Percentiles rank a stretch among this genome's conserved stretches.
Conservation (phyloP, 768 basidiomycete genomes). For the Mrakia gelida region DNA sequence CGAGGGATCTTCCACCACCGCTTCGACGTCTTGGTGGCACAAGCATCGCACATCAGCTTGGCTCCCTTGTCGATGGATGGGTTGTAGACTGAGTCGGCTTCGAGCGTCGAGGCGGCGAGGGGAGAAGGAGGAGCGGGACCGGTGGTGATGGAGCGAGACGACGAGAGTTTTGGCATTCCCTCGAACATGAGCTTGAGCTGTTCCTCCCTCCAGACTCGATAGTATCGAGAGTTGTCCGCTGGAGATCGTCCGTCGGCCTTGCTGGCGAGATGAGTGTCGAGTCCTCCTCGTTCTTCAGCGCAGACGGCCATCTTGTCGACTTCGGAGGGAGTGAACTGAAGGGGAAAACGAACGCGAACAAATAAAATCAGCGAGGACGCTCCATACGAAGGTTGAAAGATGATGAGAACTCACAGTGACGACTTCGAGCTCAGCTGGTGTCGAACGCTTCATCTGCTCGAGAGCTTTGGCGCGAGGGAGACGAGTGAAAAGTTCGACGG, state of each 20-base stretch:
- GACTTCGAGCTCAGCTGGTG: conserved; percentile 13
- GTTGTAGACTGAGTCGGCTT: conserved; percentile 13
- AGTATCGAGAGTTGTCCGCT: conserved; percentile 20
- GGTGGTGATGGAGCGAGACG: background rate
- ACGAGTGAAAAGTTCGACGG: conserved; percentile 19
- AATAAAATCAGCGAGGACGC: background rate
- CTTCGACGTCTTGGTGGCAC: background rate
- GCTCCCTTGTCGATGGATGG: background rate
- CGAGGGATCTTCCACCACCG: conserved; percentile 30
- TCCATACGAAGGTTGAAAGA: too few species aligned
- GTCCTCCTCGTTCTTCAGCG: conserved; percentile 25
- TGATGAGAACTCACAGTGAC: conserved; percentile 2
- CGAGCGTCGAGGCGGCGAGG: background rate
- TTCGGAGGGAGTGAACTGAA: background rate
- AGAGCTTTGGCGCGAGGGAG: conserved; percentile 9
- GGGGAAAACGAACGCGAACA: background rate
- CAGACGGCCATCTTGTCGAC: conserved; percentile 9
- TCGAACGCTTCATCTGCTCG: conserved; percentile 13
- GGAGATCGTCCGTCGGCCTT: conserved; percentile 13
- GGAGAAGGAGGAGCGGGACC: background rate
- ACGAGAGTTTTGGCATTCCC: background rate
- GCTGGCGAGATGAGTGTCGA: conserved; percentile 22
- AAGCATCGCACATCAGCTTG: conserved; percentile 16
- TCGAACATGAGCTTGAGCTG: conserved; percentile 19
- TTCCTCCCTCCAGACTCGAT: conserved; percentile 19